phyloP scores from a whole-genome alignment of 2,329 filamentous ascomycete species.

The Pestalotiopsis sp. region DNA sequence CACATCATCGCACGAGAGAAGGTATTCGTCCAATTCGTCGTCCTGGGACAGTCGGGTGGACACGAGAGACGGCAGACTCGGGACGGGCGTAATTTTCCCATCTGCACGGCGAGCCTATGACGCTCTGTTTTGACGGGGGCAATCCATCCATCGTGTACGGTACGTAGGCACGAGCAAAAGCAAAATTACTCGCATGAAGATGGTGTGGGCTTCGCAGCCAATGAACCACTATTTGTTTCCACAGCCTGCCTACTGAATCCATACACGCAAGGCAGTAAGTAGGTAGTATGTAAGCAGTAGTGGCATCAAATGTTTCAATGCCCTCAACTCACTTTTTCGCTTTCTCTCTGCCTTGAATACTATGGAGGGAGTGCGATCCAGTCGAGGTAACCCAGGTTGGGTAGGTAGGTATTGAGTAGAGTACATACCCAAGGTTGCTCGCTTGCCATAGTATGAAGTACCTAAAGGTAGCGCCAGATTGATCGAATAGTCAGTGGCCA shows the following conservation, averaged over 20 bases:
- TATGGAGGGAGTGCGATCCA: background rate
- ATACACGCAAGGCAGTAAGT: background rate
- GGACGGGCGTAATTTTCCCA: background rate
- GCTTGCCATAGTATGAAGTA: too few species aligned
- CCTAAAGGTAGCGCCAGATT: too few species aligned
- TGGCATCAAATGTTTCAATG: too few species aligned
- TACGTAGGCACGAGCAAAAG: background rate
- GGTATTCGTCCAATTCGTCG: background rate
- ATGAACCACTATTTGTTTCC: background rate
- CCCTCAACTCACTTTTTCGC: too few species aligned
- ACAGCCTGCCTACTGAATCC: background rate
- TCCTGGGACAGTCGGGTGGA: background rate
- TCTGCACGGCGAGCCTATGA: background rate
- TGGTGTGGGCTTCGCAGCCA: conserved; percentile 1
- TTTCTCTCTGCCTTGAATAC: background rate
- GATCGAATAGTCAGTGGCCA: too few species aligned
- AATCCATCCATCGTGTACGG: background rate
- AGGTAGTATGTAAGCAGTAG: background rate
- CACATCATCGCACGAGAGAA: background rate
- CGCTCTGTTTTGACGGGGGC: background rate
- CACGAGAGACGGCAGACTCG: background rate
- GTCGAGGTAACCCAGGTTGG: too few species aligned
- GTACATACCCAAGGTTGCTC: too few species aligned
- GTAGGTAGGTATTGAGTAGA: too few species aligned
- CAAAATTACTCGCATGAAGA: conserved; percentile 10